phyloP scores from a whole-genome alignment of 2,329 filamentous ascomycete genomes.

The Ceratocystis huliohia region DNA sequence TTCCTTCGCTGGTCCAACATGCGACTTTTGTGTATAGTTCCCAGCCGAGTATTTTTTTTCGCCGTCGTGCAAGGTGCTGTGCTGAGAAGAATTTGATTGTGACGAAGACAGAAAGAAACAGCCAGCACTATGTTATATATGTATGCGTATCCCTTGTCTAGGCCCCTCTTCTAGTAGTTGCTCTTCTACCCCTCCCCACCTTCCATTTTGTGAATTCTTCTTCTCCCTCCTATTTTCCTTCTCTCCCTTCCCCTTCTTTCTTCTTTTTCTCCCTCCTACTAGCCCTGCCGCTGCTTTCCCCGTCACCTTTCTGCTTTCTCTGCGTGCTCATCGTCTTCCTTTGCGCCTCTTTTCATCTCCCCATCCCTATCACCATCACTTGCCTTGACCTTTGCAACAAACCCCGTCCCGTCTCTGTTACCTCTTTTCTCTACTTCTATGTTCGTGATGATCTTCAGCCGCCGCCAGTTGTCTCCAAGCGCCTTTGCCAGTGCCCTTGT shows the following conservation, averaged over 20 bases:
- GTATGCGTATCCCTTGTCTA: not conserved
- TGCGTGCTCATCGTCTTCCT: not conserved
- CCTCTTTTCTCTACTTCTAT: constrained; percentile 2
- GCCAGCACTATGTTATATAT: not conserved
- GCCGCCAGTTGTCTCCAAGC: constrained; percentile 16
- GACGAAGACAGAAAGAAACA: not conserved
- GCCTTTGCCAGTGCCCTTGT: constrained; percentile 13
- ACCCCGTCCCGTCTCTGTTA: not conserved
- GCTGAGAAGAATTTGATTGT: constrained; percentile 9
- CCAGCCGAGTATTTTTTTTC: constrained; percentile 12
- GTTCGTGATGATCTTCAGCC: constrained; percentile 19
- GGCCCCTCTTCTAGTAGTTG: not conserved
- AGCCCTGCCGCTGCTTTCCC: not conserved
- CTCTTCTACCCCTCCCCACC: not conserved
- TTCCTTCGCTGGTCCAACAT: constrained; percentile 12
- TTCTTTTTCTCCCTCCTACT: not conserved
- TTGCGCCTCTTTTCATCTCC: not conserved
- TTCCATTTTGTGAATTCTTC: not conserved
- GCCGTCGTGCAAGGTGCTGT: not conserved
- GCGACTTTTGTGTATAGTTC: constrained; percentile 6
- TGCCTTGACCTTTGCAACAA: not conserved
- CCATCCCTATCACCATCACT: not conserved
- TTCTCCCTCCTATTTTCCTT: not conserved
- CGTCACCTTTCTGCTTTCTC: not conserved
- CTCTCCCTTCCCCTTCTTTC: not conserved